Base-by-base conservation (phyloP, 345 rosid species). In the Eucalyptus microcorys region DNA sequence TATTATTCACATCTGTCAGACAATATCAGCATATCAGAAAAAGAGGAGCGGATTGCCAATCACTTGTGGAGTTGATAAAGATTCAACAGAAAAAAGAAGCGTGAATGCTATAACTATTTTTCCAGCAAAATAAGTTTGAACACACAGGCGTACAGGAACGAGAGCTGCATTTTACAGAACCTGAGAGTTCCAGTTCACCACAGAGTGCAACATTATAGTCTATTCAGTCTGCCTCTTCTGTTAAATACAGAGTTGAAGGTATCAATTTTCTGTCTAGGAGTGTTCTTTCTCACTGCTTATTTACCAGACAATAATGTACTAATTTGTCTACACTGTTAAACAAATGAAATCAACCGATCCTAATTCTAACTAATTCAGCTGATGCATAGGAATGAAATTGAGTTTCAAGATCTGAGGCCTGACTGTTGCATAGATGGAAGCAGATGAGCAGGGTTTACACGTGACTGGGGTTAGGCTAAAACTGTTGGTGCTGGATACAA, bases 391-490 rank as follows among this genome's bases (percentile, higher is more conserved):
- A 59, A 1, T 26, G 66, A 4, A 0, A 27, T 27, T 27, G 4
- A 5, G 32, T 59, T 27, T 27, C 66, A 27, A 59, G 66, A 59
- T 59, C 8, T 59, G 27, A 55, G 27, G 27, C 27, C 27, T 55
- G 27, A 8, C 61, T 4, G 1, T 55, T 55, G 61, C 61, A 5
- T 12, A 27, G n/a, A 59, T 11, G 66, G 66, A 27, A 59, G 66
- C 66, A 12, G 4, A 59, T 59, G 32, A 59, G 66, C 7, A 59
- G n/a, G 66, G 32, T 26, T 59, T 59, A 59, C 66, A 27, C 3
- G 0, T 11, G 66, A 11, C 32, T 27, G 3, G 32, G 0, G 0
- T 11, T 57, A 57, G 1, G 66, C n/a, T 11, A 11, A 57, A 57
- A 26, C n/a, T 10, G 13, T 5, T 57, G 27, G 61, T 59, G n/a